Evolutionary conservation across 495 filamentous ascomycete genomes (phyloP), one percentile per base, ranked within the genome.

Genomic region (Talaromyces wortmannii): DNA sequence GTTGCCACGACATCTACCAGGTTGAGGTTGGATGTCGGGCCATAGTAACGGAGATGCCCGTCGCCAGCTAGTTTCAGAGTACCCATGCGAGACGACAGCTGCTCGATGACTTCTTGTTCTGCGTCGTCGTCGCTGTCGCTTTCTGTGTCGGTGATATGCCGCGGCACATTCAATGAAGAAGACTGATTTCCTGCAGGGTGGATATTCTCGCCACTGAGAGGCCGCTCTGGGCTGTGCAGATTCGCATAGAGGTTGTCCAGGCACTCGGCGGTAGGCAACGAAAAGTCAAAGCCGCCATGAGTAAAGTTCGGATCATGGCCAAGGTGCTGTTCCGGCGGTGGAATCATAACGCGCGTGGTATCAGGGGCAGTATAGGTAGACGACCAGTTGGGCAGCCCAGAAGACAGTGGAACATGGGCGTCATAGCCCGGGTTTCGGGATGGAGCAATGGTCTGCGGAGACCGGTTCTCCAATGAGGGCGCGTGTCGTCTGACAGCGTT

Each of bases 11-110:
- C 73, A 56, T 77, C 73, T 7, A 78, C 68, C 23, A 79, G 53
- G 45, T 75, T 77, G 6, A 79, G 67, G 31, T 79, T 79, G 11
- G 72, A 76, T 0, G 76, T 79, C 0, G 76, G 69, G 8, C 76
- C 76, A 52, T 71, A 79, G 57, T 74, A 79, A 6, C 74, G 69
- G 29, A 75, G 62, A 60, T 79, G 75, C 1, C 76, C 76, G 54
- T 79, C 76, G 12, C 74, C 70, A 0, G 76, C 73, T 32, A 79
- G 68, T 53, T 78, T 75, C 32, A 79, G 49, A 6, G 70, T 73
- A 5, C 76, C 76, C 29, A 79, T 75, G n/a, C 73, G 70, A 62
- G 72, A 59, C 6, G 72, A 74, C 11, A 77, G 58, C 46, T 77
- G 73, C 45, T 77, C 72, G 16, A 75, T 77, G 5, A 77, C 72